phyloP scores from a whole-genome alignment of 768 basidiomycete genomes.

The Tylopilus vinaceipallidus region DNA sequence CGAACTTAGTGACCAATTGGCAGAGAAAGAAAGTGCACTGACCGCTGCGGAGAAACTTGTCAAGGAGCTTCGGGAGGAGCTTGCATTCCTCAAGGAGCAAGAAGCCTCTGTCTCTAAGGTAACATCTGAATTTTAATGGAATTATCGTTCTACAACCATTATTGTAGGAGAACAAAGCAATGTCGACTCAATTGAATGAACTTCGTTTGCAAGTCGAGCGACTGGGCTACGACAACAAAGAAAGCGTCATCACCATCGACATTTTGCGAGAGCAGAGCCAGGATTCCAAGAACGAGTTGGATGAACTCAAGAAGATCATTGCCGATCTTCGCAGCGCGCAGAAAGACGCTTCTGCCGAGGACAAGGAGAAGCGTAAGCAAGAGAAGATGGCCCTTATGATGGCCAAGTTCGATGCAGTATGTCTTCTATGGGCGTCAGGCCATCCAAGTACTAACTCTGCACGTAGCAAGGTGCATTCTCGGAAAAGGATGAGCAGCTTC shows the following conservation, averaged over 20 bases:
- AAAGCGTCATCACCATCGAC: conserved; percentile 88
- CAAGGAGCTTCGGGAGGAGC: conserved; percentile 85
- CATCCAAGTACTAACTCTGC: conserved; percentile 4
- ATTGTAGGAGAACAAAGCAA: conserved; percentile 84
- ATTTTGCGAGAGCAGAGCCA: conserved; percentile 92
- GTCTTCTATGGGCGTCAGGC: conserved; percentile 27
- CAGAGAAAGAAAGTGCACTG: conserved; percentile 86
- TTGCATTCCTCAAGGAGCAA: conserved; percentile 88
- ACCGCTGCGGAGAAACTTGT: conserved; percentile 80
- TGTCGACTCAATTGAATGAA: conserved; percentile 92
- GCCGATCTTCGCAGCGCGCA: conserved; percentile 76
- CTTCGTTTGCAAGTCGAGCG: conserved; percentile 88
- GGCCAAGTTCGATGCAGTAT: conserved; percentile 95
- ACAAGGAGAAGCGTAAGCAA: conserved; percentile 98
- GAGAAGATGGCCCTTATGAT: conserved; percentile 99
- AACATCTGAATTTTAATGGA: conserved; percentile 13
- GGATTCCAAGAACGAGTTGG: conserved; percentile 83
- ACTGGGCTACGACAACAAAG: conserved; percentile 94
- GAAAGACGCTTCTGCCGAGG: conserved; percentile 85
- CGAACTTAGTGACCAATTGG: conserved; percentile 89
- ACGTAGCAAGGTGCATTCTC: conserved; percentile 86
- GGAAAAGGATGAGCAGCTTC: conserved; percentile 92
- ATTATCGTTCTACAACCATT: conserved; percentile 8
- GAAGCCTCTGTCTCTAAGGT: conserved; percentile 78
- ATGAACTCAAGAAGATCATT: conserved; percentile 82